Base-by-base conservation (phyloP, 1,139 yeast genomes). In the Taphrina betulina region DNA sequence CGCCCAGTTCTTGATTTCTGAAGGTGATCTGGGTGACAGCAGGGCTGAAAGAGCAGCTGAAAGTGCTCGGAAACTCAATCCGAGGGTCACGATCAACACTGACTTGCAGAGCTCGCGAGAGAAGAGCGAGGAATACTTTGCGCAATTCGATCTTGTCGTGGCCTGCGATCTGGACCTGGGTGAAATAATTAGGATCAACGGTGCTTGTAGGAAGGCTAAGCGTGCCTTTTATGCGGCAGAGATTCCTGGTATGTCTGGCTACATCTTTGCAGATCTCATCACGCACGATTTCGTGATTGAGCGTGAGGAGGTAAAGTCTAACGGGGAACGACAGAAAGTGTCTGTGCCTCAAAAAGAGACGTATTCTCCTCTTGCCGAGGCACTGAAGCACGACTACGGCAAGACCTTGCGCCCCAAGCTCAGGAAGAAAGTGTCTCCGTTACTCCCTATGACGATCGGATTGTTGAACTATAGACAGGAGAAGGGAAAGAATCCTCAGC, bases 191-290 rank as follows among this genome's bases (percentile, higher is more conserved):
- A 63, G 84, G 34, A 33, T 73, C 41, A 86, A 88, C 66, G 64
- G 65, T 0, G 68, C 76, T 23, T 76, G 90, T 2, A 77, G 96
- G 62, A 58, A 66, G 1, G 71, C 76, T 24, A 73, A 73, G 29
- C 77, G 82, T 31, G 87, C 95, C 1, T 73, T 92, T 38, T 88
- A 86, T 67, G 76, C 79, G 3, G 72, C 87, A 0, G 85, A 83
- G 0, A 67, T 81, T 5, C 85, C 84, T 67, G 98, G 98, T 0
- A 72, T 89, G 68, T 88, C 79, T 67, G 96, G 96, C 1, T 86
- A 80, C 66, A 77, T 87, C 1, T 81, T 90, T 65, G 82, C 82
- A 2, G 98, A 94, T 68, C 74, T 92, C 60, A 78, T 88, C 17
- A 69, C 75, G 55, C 90, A 87, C 68, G 72, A 74, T 40, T 78